phyloP scores from a whole-genome alignment of 2,329 filamentous ascomycete species.

The Ophiocordyceps unilateralis region DNA sequence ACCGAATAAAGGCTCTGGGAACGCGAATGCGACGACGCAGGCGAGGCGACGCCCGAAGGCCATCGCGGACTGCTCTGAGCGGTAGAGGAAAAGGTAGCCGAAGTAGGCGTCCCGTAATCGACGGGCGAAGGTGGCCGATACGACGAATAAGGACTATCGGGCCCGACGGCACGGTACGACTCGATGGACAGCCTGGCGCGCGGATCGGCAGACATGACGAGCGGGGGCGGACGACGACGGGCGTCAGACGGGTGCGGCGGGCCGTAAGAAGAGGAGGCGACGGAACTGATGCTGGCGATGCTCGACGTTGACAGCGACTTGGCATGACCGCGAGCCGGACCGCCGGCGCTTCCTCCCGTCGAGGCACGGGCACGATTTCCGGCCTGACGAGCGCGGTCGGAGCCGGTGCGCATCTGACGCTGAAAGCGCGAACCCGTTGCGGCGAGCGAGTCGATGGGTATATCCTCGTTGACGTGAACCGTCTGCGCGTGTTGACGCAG shows the following conservation, averaged over 20 bases:
- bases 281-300: conserved; percentile 56
- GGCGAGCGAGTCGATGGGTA: conserved; percentile 81
- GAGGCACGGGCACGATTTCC: conserved; percentile 58
- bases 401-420: conserved; percentile 65
- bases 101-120: conserved; percentile 69
- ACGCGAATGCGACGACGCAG: conserved; percentile 49
- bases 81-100: conserved; percentile 56
- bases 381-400: conserved; percentile 54
- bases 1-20: conserved; percentile 53
- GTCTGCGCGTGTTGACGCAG: conserved; percentile 93
- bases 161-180: conserved; percentile 45
- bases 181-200: conserved; percentile 52
- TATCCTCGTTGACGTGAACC: conserved; percentile 94
- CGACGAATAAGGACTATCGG: conserved; percentile 38
- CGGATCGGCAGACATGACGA: conserved; percentile 65
- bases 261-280: conserved; percentile 49
- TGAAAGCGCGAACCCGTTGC: conserved; percentile 87
- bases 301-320: conserved; percentile 79
- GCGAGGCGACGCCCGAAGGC: conserved; percentile 52
- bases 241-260: conserved; percentile 41
- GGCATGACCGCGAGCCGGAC: conserved; percentile 61
- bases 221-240: conserved; percentile 58
- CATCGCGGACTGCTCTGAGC: conserved; percentile 64
- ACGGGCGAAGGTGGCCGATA: conserved; percentile 52
- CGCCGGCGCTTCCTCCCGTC: conserved; percentile 56